phyloP scores from a whole-genome alignment of 192 early-diverging fungal species.

The Jimgerdemannia flammicorona region DNA sequence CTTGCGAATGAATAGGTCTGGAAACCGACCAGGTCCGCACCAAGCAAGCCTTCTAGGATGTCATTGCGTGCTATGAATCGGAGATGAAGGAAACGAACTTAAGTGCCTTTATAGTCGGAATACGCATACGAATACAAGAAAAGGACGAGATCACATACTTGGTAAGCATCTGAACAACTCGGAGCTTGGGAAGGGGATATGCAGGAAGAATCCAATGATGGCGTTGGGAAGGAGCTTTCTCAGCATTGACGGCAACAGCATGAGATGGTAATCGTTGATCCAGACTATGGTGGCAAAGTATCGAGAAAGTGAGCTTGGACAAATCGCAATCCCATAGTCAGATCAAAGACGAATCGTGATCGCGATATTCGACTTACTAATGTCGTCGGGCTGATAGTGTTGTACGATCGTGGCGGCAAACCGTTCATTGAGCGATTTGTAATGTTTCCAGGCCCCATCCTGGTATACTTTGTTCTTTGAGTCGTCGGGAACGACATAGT shows the following conservation, averaged over 20 bases:
- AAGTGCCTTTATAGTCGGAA: neutral
- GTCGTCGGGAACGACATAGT: constrained; percentile 91
- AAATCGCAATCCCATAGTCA: neutral
- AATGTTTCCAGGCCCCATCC: constrained; percentile 78
- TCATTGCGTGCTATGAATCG: constrained; percentile 60
- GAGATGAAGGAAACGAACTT: neutral
- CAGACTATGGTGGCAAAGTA: constrained; percentile 54
- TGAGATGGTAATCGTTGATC: constrained; percentile 98
- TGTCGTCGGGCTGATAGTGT: constrained; percentile 78
- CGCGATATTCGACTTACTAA: constrained; percentile 50
- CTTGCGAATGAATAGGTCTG: constrained; percentile 92
- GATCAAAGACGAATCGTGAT: neutral
- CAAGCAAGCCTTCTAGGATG: constrained; percentile 87
- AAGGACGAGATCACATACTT: constrained; percentile 37
- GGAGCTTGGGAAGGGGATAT: constrained; percentile 94
- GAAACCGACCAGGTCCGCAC: constrained; percentile 86
- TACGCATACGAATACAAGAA: too few species aligned
- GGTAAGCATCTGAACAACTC: constrained; percentile 93
- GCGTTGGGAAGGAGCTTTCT: constrained; percentile 80
- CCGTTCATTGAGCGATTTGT: constrained; percentile 75
- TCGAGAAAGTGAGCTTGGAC: neutral
- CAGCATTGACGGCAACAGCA: constrained; percentile 88
- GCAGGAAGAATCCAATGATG: constrained; percentile 93
- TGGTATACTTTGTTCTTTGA: constrained; percentile 76
- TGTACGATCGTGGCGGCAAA: constrained; percentile 82